Evolutionary conservation across 169 alveolate genomes (phyloP).

Genomic region (Cyclospora cayetanensis): DNA sequence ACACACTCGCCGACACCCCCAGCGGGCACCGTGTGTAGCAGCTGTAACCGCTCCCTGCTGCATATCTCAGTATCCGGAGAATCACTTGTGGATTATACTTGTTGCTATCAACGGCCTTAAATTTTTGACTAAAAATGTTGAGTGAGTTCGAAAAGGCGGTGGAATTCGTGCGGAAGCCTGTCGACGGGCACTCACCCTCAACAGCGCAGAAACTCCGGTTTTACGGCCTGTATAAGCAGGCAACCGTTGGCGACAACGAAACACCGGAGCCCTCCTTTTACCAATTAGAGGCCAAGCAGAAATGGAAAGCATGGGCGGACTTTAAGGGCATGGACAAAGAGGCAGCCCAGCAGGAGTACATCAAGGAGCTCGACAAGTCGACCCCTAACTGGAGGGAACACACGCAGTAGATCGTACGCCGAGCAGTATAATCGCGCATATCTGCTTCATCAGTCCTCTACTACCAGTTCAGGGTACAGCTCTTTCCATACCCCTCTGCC

Average conservation of each 20-base stretch:
- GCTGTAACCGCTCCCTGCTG: no score
- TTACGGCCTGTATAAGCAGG: background rate
- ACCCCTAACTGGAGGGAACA: background rate
- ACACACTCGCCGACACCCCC: no score
- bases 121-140: background rate
- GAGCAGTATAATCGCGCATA: no score
- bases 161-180: background rate
- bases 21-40: no score
- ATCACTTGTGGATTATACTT: no score
- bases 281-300: background rate
- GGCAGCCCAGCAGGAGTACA: background rate
- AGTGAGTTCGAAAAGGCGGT: background rate
- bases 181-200: background rate
- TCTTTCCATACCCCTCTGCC: no score
- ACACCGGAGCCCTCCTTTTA: background rate
- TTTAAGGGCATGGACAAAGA: background rate
- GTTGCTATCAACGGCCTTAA: no score
- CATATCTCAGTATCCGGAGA: no score
- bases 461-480: no score
- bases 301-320: background rate
- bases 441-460: no score
- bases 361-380: background rate
- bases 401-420: background rate
- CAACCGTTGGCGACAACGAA: background rate
- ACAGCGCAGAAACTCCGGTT: background rate